phyloP scores from a whole-genome alignment of 225 moss, liverwort and hornwort genomes.

The Marchantia paleacea region DNA sequence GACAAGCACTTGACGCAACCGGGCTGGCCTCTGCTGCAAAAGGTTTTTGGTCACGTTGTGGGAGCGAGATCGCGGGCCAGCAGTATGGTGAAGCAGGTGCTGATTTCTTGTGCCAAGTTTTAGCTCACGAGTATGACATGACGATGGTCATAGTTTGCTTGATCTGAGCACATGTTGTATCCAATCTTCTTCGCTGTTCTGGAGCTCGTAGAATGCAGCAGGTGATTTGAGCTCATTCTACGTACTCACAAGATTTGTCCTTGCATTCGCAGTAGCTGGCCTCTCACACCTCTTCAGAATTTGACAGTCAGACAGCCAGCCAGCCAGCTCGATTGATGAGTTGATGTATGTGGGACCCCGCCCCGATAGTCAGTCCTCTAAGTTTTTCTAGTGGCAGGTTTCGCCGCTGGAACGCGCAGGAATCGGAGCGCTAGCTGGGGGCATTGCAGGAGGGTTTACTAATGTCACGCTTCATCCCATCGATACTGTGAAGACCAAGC shows the following conservation, averaged over 20 bases:
- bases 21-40: slow-evolving; percentile 8
- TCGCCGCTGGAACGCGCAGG: slow-evolving; percentile 65
- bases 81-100: slow-evolving; percentile 22
- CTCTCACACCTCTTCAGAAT: neutral
- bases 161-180: neutral
- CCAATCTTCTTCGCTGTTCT: too few species aligned
- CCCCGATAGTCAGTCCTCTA: neutral
- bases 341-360: neutral
- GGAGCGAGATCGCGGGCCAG: slow-evolving; percentile 26
- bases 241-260: neutral
- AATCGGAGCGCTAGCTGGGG: slow-evolving; percentile 82
- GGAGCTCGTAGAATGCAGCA: neutral
- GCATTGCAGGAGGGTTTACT: slow-evolving; percentile 75
- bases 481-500: slow-evolving; percentile 79
- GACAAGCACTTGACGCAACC: slow-evolving; percentile 7
- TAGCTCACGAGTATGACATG: neutral
- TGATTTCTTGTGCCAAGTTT: neutral
- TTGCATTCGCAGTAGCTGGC: neutral
- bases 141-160: neutral
- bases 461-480: slow-evolving; percentile 76
- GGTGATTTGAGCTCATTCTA: neutral
- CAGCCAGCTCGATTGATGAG: too few species aligned
- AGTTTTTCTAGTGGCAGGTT: slow-evolving; percentile 28
- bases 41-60: neutral
- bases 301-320: neutral